phyloP scores from a whole-genome alignment of 73 alveolate species.

The Stentor coeruleus region DNA sequence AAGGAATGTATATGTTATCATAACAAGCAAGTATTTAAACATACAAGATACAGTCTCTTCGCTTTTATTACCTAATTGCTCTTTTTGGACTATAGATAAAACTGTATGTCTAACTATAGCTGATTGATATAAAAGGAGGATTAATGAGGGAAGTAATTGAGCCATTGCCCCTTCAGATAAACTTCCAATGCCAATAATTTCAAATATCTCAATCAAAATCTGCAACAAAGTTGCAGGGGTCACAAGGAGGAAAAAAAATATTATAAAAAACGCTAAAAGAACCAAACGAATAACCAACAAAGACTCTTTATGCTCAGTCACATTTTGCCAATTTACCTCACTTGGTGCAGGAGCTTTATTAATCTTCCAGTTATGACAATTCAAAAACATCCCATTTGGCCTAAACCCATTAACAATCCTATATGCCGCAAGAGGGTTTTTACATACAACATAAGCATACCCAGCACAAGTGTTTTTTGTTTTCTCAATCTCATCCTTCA shows the following conservation, averaged over 20 bases:
- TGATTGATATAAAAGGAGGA: neutral
- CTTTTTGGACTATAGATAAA: neutral
- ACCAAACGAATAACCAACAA: neutral
- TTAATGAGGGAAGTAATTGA: neutral
- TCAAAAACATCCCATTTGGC: neutral
- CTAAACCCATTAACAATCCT: neutral
- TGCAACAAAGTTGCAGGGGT: constrained; percentile 5
- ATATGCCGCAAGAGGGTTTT: neutral
- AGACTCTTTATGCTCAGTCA: neutral
- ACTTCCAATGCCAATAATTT: neutral
- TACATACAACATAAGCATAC: constrained; percentile 5
- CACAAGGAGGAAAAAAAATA: neutral
- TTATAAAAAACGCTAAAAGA: neutral
- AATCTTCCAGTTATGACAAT: neutral
- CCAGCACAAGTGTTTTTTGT: constrained; percentile 3
- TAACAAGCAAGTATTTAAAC: constrained; percentile 8
- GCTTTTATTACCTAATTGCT: neutral
- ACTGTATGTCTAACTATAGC: constrained; percentile 9
- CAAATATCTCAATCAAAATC: neutral
- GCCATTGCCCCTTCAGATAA: neutral
- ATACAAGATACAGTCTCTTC: constrained; percentile 8
- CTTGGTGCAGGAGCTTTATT: constrained; percentile 18
- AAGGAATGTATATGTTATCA: constrained; percentile 7
- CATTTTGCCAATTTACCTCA: constrained; percentile 11
- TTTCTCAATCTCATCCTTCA: neutral